phyloP scores from a whole-genome alignment of 1,284 basidiomycete species.

The Cystobasidium slooffiae region DNA sequence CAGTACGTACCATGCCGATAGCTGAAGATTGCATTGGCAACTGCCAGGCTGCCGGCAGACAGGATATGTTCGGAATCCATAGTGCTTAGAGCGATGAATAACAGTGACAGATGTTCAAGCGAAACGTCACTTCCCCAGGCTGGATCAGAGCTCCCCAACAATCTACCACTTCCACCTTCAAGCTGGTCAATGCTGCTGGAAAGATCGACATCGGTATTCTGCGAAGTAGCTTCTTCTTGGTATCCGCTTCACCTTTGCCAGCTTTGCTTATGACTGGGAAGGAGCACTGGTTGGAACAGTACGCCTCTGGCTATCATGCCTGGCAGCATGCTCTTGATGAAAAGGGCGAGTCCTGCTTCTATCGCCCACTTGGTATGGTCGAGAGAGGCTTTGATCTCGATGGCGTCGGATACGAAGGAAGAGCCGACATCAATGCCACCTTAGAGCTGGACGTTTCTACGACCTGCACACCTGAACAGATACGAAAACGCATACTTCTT shows the following conservation, averaged over 20 bases:
- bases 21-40: too few relatives aligned
- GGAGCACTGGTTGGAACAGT: slow-evolving; percentile 35
- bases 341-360: slow-evolving; percentile 8
- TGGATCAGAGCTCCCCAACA: too few relatives aligned
- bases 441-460: slow-evolving; percentile 7
- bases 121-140: too few relatives aligned
- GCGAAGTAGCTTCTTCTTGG: not conserved
- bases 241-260: not conserved
- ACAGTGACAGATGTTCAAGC: too few relatives aligned
- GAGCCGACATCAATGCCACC: slow-evolving; percentile 37
- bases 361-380: slow-evolving; percentile 32
- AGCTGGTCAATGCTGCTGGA: too few relatives aligned
- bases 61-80: too few relatives aligned
- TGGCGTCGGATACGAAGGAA: slow-evolving; percentile 23
- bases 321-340: slow-evolving; percentile 23
- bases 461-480: slow-evolving; percentile 1
- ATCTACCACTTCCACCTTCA: too few relatives aligned
- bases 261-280: not conserved
- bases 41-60: too few relatives aligned
- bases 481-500: slow-evolving; percentile 19
- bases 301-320: slow-evolving; percentile 25
- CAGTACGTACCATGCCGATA: too few relatives aligned
- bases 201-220: not conserved
- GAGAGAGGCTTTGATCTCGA: slow-evolving; percentile 40
- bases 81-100: too few relatives aligned